Percentiles rank a stretch among this genome's conserved stretches.
These are phyloP conservation scores for Macrocybe gigantea DNA, from an alignment of 768 basidiomycete genomes.

Conservation along the genomic window DNA sequence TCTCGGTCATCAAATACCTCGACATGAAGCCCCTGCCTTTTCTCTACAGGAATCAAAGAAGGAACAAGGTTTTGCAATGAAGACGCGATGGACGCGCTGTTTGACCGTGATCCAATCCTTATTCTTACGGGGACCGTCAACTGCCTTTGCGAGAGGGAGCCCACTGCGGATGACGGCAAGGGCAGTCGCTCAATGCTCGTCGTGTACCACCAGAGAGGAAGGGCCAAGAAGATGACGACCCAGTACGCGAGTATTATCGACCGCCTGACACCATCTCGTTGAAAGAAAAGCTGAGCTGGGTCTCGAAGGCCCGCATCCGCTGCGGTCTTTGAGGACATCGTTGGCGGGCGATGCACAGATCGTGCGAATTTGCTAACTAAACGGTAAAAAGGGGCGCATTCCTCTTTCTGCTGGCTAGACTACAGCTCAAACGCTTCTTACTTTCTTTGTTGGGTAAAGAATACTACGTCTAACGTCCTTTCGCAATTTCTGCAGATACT, in stretches of 20 bases:
- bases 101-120: constrained; percentile 22
- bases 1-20: constrained; percentile 17
- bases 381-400: no score
- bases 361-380: no score
- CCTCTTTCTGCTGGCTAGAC: no score
- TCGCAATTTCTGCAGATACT: no score
- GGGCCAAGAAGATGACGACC: constrained; percentile 62
- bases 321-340: no score
- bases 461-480: no score
- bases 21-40: constrained; percentile 42
- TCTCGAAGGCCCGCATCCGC: constrained; percentile 23
- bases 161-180: constrained; percentile 59
- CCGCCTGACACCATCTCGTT: constrained; percentile 43
- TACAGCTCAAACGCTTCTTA: no score
- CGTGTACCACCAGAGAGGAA: constrained; percentile 92
- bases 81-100: constrained; percentile 6
- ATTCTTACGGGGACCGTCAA: constrained; percentile 44
- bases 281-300: constrained; percentile 47
- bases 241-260: constrained; percentile 74
- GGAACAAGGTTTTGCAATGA: constrained; percentile 18
- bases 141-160: constrained; percentile 38
- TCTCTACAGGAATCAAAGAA: constrained; percentile 14
- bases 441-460: no score
- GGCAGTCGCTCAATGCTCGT: constrained; percentile 85
- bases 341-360: no score